Evolutionary conservation across 148 eudicot genomes (phyloP), one percentile per base, ranked within the genome.

Genomic region (Camellia lanceoleosa): DNA sequence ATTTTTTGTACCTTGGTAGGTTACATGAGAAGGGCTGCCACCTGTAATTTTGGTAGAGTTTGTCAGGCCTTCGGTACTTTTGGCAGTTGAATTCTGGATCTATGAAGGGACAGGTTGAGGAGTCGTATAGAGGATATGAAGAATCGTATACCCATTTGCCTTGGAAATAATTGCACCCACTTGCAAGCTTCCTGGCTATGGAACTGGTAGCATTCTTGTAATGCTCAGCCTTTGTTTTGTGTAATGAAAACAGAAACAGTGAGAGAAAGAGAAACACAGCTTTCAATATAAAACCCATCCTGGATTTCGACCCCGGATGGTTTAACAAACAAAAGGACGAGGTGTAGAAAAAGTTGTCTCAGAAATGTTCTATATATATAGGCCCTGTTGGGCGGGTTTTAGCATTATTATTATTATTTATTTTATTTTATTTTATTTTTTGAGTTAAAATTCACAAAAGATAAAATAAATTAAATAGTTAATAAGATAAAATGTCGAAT

Each of bases 61-160:
- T 81, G 83, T 92, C 97, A 73, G 98, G 98, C 41, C 98, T 85
- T 1, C 85, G 87, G 64, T 82, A 84, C 77, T 84, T 88, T 20
- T 87, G 86, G 76, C 98, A 94, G 63, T 92, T 84, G 86, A 91
- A 94, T 69, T 91, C 85, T 18, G 82, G 78, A 79, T 89, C 92
- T 5, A 91, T 83, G 76, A 88, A 92, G 46, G 97, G 97, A 58
- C 98, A 94, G 7, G 14, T 80, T 30, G 91, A 77, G 73, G 81
- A 78, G 54, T 89, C 80, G 71, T 94, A 94, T 18, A 85, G 92
- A 42, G 97, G 98, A 68, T 91, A 92, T 56, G 93, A 85, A 79
- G 87, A 13, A 82, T 92, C 98, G 56, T 82, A 88, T 1, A 94
- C 92, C 98, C 98, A 94, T 88, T 87, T 89, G 38, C 98, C 98